Evolutionary conservation across 225 moss, liverwort and hornwort genomes (phyloP).

Genomic region (Lunularia cruciata): DNA sequence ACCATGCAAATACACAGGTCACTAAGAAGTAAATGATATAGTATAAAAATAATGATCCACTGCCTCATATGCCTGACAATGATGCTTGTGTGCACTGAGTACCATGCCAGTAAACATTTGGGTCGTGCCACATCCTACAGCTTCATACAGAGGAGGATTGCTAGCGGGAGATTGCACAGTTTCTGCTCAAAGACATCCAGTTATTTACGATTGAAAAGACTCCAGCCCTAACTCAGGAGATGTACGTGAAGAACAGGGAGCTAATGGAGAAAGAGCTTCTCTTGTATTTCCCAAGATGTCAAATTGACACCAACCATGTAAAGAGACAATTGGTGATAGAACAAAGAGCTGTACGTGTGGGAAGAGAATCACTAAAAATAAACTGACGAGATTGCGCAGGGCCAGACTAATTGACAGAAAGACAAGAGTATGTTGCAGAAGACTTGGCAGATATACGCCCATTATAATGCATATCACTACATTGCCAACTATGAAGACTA

Average conservation of each 20-base stretch:
- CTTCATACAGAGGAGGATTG: conserved; percentile 15
- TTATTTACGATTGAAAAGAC: not conserved
- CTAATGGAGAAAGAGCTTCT: conserved; percentile 3
- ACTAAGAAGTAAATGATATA: conserved; percentile 10
- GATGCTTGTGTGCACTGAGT: conserved; percentile 10
- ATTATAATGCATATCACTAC: not conserved
- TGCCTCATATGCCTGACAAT: conserved; percentile 22
- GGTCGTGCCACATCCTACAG: not conserved
- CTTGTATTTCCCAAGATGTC: conserved; percentile 15
- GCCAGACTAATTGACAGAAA: not conserved
- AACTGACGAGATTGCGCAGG: not conserved
- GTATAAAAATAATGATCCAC: not conserved
- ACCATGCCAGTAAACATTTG: not conserved
- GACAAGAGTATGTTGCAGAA: not conserved
- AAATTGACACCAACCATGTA: conserved; percentile 12
- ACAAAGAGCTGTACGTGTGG: not conserved
- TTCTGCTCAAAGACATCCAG: not conserved
- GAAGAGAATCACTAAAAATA: not conserved
- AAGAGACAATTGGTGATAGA: conserved; percentile 8
- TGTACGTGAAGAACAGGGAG: not conserved
- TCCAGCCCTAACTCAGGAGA: not conserved
- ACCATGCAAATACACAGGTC: conserved; percentile 8
- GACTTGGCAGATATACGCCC: not conserved
- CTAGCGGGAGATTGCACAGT: not conserved
- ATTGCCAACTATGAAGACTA: not conserved